Evolutionary conservation across 1,284 basidiomycete species (phyloP), one percentile per base, ranked within the genome.

Genomic region (Naganishia sp.): DNA sequence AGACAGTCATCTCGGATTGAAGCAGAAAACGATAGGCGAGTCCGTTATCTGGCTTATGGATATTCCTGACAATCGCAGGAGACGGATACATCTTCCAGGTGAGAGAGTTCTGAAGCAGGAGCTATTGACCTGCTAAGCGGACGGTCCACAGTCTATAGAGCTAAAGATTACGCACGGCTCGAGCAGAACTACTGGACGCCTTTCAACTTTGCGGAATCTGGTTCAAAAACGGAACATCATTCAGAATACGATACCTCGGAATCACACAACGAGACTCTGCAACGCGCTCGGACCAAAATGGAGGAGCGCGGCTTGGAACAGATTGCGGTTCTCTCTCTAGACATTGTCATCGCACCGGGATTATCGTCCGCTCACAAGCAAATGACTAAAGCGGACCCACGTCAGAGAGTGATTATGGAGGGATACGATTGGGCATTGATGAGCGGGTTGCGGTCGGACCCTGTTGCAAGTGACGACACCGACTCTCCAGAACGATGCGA

Each of bases 101-200:
- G 32, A 25, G 35, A 39, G 7, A 54, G 32, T n/a, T 23, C 18
- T 35, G 6, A 47, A 13, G 18, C 17, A 54, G 32, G 18, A 15
- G 32, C 13, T 11, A 18, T 54, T 3, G 17, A 13, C 15, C 9
- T 35, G 6, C 17, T 41, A 4, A 7, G 21, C 21, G 21, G 41
- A 17, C 46, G 9, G 46, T 21, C 46, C n/a, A 2, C 39, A 66
- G 65, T 66, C 18, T 66, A 61, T 35, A 41, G 42, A 5, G 28
- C 65, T 9, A 61, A 66, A 43, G 57, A 66, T 28, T 66, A 45
- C 25, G 28, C 39, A 7, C 15, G 57, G 28, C 50, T 66, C 7
- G 65, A 66, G 41, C 57, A 66, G 50, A 66, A 66, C 31, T 66
- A 53, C 25, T 66, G 50, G 56, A 66, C 65, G 4, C 46, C 51